A percentile compares a stretch with the other conserved stretches of the same genome.
phyloP scores from a whole-genome alignment of 495 filamentous ascomycete species.

The Talaromyces trachyspermus region DNA sequence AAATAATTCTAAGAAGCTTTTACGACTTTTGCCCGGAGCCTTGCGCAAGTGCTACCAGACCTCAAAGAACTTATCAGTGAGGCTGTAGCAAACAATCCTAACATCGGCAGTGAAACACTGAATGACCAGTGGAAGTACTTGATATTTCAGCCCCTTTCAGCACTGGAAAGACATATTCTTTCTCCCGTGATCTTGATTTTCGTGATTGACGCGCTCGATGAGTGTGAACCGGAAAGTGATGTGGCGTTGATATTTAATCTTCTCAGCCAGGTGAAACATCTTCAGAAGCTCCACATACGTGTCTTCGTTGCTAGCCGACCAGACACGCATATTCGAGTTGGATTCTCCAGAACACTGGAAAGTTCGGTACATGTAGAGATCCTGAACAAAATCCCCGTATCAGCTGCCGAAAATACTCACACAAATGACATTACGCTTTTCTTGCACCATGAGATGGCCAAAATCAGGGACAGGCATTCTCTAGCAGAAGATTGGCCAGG shows the following conservation, averaged over 20 bases:
- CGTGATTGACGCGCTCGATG: conserved; percentile 15
- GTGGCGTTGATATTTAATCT: conserved; percentile 7
- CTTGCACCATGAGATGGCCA: background rate
- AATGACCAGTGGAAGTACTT: conserved; percentile 35
- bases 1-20: background rate
- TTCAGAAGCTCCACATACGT: conserved; percentile 4
- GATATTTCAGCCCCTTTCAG: conserved; percentile 24
- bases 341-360: background rate
- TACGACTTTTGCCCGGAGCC: conserved; percentile 27
- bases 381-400: background rate
- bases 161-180: conserved; percentile 4
- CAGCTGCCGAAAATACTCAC: conserved; percentile 3
- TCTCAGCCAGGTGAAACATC: background rate
- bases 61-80: conserved; percentile 21
- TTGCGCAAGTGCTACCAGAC: conserved; percentile 16
- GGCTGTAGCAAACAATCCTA: conserved; percentile 22
- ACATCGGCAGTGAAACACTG: conserved; percentile 20
- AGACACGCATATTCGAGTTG: conserved; percentile 26
- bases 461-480: background rate
- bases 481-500: conserved; percentile 27
- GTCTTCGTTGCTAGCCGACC: conserved; percentile 24
- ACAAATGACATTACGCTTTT: conserved; percentile 8
- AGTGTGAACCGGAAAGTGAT: conserved; percentile 10
- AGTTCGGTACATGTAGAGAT: background rate
- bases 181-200: conserved; percentile 4